phyloP scores from a whole-genome alignment of 1,284 basidiomycete genomes.

The Pyrrhoderma lamaoense region DNA sequence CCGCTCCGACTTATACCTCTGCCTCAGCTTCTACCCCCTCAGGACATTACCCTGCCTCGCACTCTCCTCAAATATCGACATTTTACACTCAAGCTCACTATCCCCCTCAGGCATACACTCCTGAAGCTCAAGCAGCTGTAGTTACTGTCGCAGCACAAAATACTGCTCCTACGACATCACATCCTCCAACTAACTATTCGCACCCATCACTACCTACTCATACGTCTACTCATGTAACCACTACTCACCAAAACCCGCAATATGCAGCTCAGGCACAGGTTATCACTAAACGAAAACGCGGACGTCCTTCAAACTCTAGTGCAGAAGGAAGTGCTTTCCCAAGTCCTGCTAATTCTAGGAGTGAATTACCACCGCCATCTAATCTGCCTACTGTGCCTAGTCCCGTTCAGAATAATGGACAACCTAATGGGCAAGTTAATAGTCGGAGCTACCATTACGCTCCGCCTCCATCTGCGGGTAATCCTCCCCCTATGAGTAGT shows the following conservation, averaged over 20 bases:
- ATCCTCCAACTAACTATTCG: slow-evolving; percentile 1
- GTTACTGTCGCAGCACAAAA: neutral
- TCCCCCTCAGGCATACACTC: slow-evolving; percentile 9
- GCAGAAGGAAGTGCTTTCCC: neutral
- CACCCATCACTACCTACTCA: neutral
- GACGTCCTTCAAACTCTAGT: neutral
- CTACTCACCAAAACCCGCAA: neutral
- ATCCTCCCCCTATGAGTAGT: neutral
- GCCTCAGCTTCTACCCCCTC: neutral
- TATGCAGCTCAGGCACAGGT: neutral
- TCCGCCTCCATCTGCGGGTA: slow-evolving; percentile 1
- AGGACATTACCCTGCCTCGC: neutral
- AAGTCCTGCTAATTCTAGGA: neutral
- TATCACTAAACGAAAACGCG: neutral
- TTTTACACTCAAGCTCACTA: slow-evolving; percentile 10
- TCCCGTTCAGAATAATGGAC: neutral
- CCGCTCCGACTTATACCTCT: neutral
- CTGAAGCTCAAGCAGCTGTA: neutral
- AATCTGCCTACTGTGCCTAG: too few species aligned
- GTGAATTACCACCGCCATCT: too few species aligned
- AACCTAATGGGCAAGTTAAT: neutral
- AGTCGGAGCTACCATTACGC: slow-evolving; percentile 1
- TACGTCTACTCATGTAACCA: neutral
- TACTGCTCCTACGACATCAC: neutral
- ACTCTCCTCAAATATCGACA: neutral